Evolutionary conservation across 2,329 filamentous ascomycete species (phyloP).

Genomic region (Cephalotrichum gorgonifer): DNA sequence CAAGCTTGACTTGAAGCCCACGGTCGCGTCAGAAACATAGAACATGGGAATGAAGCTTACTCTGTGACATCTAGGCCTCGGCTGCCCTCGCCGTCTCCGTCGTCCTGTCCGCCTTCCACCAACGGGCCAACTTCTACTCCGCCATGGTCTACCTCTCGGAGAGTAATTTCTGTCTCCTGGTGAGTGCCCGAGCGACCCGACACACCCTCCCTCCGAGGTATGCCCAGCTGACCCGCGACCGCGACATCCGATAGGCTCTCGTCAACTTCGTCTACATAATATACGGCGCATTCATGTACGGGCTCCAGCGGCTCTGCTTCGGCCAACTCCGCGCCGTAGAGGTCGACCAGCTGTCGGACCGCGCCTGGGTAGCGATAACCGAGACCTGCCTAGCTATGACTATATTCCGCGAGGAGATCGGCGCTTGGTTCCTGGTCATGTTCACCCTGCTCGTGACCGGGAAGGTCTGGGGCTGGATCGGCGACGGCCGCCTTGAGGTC

Average conservation of each 20-base stretch:
- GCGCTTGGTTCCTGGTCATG: slow-evolving; percentile 92
- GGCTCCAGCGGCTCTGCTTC: slow-evolving; percentile 81
- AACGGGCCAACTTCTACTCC: slow-evolving; percentile 96
- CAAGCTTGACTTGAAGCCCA: too few species aligned
- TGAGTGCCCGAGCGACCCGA: slow-evolving; percentile 28
- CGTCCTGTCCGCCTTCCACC: slow-evolving; percentile 81
- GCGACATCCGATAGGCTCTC: slow-evolving; percentile 51
- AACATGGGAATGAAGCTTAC: neutral
- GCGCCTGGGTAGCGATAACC: slow-evolving; percentile 95
- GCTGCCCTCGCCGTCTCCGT: slow-evolving; percentile 75
- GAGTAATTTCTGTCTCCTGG: slow-evolving; percentile 90
- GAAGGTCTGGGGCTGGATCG: slow-evolving; percentile 98
- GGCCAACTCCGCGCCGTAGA: slow-evolving; percentile 86
- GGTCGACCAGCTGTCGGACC: slow-evolving; percentile 93
- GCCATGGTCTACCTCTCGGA: slow-evolving; percentile 94
- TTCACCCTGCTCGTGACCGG: slow-evolving; percentile 86
- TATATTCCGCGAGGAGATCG: slow-evolving; percentile 91
- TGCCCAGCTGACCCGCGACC: neutral
- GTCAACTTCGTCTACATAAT: slow-evolving; percentile 81
- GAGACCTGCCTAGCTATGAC: slow-evolving; percentile 98
- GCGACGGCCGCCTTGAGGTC: slow-evolving; percentile 85
- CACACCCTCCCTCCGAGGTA: neutral
- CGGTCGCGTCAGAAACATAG: neutral
- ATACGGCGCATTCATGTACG: slow-evolving; percentile 73
- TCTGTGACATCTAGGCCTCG: slow-evolving; percentile 47